These are phyloP conservation scores for Talaromyces trachyspermus DNA, from an alignment of 495 filamentous ascomycete genomes.

Conservation along the genomic window DNA sequence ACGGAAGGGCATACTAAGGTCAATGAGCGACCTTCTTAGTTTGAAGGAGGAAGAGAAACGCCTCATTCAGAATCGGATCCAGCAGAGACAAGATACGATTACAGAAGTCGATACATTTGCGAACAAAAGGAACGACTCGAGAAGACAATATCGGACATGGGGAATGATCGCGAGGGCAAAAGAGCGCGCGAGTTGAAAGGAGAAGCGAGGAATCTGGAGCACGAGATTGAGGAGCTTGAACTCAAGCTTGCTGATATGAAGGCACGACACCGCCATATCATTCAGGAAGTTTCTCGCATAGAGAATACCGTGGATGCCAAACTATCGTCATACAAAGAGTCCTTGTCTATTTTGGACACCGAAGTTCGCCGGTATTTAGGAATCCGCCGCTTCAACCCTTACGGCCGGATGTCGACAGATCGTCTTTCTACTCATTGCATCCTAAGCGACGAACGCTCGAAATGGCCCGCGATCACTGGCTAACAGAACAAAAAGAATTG, in stretches of 20 bases:
- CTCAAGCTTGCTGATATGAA: constrained; percentile 60
- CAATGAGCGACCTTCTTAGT: constrained; percentile 63
- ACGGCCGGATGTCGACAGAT: constrained; percentile 17
- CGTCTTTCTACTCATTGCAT: constrained; percentile 47
- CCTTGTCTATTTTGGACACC: constrained; percentile 47
- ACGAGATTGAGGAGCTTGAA: constrained; percentile 59
- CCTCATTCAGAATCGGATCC: constrained; percentile 49
- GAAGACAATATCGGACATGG: constrained; percentile 36
- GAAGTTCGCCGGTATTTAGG: constrained; percentile 37
- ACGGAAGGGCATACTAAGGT: constrained; percentile 59
- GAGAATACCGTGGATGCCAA: constrained; percentile 57
- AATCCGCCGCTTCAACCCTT: constrained; percentile 39
- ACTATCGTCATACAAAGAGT: constrained; percentile 51
- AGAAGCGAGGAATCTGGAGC: constrained; percentile 46
- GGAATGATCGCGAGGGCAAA: constrained; percentile 30
- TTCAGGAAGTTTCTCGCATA: constrained; percentile 52
- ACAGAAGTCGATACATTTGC: constrained; percentile 54
- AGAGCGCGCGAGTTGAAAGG: constrained; percentile 33
- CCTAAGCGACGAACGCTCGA: constrained; percentile 63
- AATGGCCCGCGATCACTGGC: constrained; percentile 74
- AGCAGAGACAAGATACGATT: constrained; percentile 50
- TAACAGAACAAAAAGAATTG: constrained; percentile 51
- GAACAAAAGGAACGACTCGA: constrained; percentile 41
- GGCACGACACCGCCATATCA: constrained; percentile 52
- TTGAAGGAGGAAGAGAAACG: constrained; percentile 66